Evolutionary conservation across 2,329 filamentous ascomycete species (phyloP), one percentile per base, ranked within the genome.

Genomic region (Fusarium ambrosium): DNA sequence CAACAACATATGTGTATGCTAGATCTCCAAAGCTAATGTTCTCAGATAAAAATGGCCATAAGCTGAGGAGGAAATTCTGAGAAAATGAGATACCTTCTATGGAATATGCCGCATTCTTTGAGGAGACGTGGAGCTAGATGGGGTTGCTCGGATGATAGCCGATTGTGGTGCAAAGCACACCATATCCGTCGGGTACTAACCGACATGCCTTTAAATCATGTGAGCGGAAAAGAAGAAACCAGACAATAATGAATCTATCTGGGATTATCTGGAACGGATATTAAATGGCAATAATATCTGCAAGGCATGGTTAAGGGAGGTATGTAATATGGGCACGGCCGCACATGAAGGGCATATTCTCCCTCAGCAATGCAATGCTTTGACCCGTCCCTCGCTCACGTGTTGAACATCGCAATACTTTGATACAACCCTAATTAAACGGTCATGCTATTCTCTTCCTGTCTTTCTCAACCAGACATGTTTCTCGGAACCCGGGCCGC

Each of bases 181-280:
- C 53, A 34, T 56, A 27, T 34, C 3, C 6, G n/a, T 56, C 53
- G 53, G 53, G 29, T 56, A 22, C 32, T 36, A 56, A 34, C 53
- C 53, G 53, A 36, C 29, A 53, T 53, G 18, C 6, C 18, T n/a
- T 18, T 13, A 5, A 53, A 4, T 13, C 24, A 4, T n/a, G 16
- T 13, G 24, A 53, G 48, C 9, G 8, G 16, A n/a, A 53, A 53
- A 53, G 14, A 18, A 6, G 22, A 4, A 10, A 9, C 22, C 2
- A 10, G 7, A 1, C 6, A 14, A 24, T 2, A 6, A 11, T 53
- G 3, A n/a, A n/a, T 53, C 1, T 9, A 13, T 53, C 3, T 53
- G 0, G 11, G 1, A n/a, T 29, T 29, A 13, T 6, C 13, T n/a
- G 1, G 3, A 7, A 7, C 3, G 5, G 16, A 2, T n/a, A 3